Base-by-base conservation (phyloP, 2,329 filamentous ascomycete genomes). In the Clonostachys sp. region DNA sequence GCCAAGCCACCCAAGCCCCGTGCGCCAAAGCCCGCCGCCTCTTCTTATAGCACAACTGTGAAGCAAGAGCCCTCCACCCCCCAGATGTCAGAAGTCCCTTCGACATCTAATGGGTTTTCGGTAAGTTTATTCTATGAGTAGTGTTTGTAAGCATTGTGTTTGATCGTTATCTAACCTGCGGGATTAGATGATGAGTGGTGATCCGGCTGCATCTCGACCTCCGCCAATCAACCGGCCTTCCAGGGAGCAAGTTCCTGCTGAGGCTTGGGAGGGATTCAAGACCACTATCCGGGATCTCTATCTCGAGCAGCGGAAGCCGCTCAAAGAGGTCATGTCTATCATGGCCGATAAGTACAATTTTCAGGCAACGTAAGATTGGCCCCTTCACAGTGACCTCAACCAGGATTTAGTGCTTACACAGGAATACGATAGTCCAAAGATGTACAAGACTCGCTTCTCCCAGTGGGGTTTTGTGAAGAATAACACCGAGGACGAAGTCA, bases 391-490 rank as follows among this genome's bases (percentile, higher is more conserved):
- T 61, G 13, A 42, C 30, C 12, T 33, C 34, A 17, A 34, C 42
- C 16, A 13, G 20, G 12, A 5, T 34, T n/a, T 44, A 12, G 16
- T 20, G 13, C 12, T 17, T 10, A 41, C 24, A 16, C 14, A 16
- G n/a, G 18, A 12, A 24, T 45, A 6, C 30, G 40, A 5, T 44
- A 77, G 74, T 16, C 72, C 74, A 16, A 75, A 77, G 52, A 78
- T 78, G 74, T 78, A 78, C 58, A 78, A 78, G 55, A 76, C 74
- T n/a, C 64, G 74, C 20, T 77, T 77, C 54, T 75, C 75, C 13
- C 73, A 77, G 51, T 78, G 74, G 74, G 74, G 74, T 1, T 78
- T 78, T 51, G 74, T 73, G 39, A 78, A 78, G 61, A 77, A 78
- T 49, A 77, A 77, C 51, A 77, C 73, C 40, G 74, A 77, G 49